Evolutionary conservation across 1,284 basidiomycete genomes (phyloP).

Genomic region (Termitomyces sp.): DNA sequence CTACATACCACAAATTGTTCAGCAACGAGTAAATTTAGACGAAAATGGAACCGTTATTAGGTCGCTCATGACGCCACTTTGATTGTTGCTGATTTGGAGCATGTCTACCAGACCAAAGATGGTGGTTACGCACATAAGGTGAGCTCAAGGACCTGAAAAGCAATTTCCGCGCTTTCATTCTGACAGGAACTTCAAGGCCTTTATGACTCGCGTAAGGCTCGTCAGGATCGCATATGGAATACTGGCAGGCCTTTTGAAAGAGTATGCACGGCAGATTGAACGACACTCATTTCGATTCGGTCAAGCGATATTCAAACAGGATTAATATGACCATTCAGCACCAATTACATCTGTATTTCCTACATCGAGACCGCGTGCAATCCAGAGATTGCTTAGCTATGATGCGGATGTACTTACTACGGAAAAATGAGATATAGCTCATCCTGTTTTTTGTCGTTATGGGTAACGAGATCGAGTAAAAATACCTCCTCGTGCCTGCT

Average conservation of each 20-base stretch:
- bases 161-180: neutral
- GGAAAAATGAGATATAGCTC: no score
- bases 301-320: neutral
- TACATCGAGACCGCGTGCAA: neutral
- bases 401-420: no score
- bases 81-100: neutral
- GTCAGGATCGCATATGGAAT: neutral
- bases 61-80: constrained; percentile 1
- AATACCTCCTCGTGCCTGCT: no score
- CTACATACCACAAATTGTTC: neutral
- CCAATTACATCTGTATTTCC: neutral
- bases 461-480: no score
- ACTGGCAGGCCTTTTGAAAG: constrained; percentile 1
- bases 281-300: constrained; percentile 11
- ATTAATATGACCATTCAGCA: no score
- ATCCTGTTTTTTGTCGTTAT: no score
- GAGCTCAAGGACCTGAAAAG: neutral
- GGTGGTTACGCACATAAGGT: neutral
- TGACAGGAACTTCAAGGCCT: neutral
- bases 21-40: neutral
- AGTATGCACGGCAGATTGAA: constrained; percentile 8
- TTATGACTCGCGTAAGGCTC: constrained; percentile 5
- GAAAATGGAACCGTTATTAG: neutral
- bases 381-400: neutral
- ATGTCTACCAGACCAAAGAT: neutral